These are phyloP conservation scores for Sindora glabra DNA, from an alignment of 306 rosid genomes.

Conservation along the genomic window DNA sequence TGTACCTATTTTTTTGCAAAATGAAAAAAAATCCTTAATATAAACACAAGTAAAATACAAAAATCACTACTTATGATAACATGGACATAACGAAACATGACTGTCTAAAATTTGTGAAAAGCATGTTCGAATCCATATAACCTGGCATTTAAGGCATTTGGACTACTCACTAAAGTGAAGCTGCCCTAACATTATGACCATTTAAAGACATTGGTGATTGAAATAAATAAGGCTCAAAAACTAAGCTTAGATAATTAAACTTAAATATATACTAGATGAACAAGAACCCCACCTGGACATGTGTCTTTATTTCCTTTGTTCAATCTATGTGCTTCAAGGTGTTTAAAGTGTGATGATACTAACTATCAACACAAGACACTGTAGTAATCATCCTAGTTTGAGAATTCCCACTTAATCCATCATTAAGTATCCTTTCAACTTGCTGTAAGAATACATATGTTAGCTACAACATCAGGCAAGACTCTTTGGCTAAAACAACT, in stretches of 20 bases:
- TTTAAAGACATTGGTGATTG: no score
- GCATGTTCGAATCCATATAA: no score
- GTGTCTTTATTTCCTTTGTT: conserved; percentile 62
- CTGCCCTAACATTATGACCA: no score
- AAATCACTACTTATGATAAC: no score
- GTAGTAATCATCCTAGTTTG: conserved; percentile 58
- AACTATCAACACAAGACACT: conserved; percentile 37
- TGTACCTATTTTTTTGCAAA: conserved; percentile 51
- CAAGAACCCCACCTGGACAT: conserved; percentile 41
- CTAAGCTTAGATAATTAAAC: no score
- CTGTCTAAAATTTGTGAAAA: no score
- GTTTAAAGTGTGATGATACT: conserved; percentile 52
- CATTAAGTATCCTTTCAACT: conserved; percentile 53
- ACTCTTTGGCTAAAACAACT: not conserved
- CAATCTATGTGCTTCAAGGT: conserved; percentile 56
- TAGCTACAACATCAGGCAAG: conserved; percentile 4
- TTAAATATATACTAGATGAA: not conserved
- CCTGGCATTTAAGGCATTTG: no score
- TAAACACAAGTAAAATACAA: no score
- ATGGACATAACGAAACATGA: no score
- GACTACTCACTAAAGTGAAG: no score
- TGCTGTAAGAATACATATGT: conserved; percentile 32
- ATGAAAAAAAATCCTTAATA: no score
- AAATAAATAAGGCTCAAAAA: no score
- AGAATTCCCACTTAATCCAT: conserved; percentile 57